phyloP scores from a whole-genome alignment of 78 protist genomes.

The Diacronema lutheri region DNA sequence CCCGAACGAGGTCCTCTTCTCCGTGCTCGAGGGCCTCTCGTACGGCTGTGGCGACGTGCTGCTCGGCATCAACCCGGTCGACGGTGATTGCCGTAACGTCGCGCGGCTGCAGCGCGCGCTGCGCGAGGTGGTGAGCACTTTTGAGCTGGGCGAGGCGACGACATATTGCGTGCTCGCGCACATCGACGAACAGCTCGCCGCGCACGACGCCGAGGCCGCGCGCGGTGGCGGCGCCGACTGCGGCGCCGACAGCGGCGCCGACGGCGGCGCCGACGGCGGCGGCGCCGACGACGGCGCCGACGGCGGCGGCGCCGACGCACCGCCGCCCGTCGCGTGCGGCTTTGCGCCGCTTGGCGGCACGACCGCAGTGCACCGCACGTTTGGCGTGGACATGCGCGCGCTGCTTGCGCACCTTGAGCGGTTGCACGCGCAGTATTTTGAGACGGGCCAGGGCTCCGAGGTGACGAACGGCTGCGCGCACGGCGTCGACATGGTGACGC shows the following conservation, averaged over 20 bases:
- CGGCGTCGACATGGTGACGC: slow-evolving; percentile 20
- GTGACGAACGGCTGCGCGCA: not conserved
- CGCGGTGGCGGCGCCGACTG: no score
- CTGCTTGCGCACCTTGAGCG: no score
- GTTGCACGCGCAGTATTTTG: not conserved
- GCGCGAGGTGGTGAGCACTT: not conserved
- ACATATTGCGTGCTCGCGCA: not conserved
- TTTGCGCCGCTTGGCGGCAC: not conserved
- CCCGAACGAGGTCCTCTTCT: not conserved
- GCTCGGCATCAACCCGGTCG: slow-evolving; percentile 7
- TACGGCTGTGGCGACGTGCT: slow-evolving; percentile 2
- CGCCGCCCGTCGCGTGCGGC: not conserved
- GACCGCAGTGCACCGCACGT: not conserved
- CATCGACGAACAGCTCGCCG: not conserved
- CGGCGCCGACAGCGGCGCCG: no score
- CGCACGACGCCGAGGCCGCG: not conserved
- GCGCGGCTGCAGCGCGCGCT: not conserved
- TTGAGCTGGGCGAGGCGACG: not conserved
- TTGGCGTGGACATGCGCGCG: not conserved
- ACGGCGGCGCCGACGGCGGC: not conserved
- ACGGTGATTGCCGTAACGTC: not conserved
- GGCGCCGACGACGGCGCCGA: not conserved
- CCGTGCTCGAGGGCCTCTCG: not conserved
- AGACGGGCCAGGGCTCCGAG: slow-evolving; percentile 14
- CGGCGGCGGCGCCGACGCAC: not conserved